Evolutionary conservation across 257 asterid species (phyloP).

Genomic region (Lithospermum erythrorhizon): DNA sequence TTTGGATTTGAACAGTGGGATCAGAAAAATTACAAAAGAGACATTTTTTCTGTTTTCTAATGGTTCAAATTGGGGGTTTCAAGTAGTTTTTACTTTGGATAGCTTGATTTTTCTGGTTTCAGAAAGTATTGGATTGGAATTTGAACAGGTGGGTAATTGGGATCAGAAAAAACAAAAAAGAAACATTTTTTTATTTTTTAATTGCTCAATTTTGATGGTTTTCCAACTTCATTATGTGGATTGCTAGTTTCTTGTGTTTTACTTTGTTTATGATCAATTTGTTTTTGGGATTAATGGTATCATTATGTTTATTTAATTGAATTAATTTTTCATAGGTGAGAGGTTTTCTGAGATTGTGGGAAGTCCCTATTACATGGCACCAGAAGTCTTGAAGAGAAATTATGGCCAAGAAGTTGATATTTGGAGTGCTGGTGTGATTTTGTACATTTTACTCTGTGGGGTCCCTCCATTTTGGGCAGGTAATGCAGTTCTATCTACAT

Average conservation of each 20-base stretch:
- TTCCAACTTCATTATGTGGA: no score
- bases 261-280: neutral
- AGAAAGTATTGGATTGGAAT: no score
- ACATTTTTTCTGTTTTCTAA: neutral
- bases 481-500: slow-evolving; percentile 12
- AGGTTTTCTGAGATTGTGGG: slow-evolving; percentile 83
- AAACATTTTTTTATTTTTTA: no score
- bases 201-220: neutral
- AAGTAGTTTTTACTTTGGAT: no score
- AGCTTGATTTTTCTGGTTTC: neutral
- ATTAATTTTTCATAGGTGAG: slow-evolving; percentile 34
- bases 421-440: slow-evolving; percentile 94
- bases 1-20: no score
- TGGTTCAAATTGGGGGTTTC: neutral
- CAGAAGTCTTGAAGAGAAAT: slow-evolving; percentile 79
- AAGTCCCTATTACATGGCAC: slow-evolving; percentile 94
- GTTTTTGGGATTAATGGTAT: neutral
- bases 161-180: no score
- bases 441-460: slow-evolving; percentile 85
- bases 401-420: slow-evolving; percentile 87
- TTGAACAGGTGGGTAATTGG: no score
- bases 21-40: no score
- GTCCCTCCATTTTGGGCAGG: slow-evolving; percentile 99
- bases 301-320: neutral
- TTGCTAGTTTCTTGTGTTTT: neutral